These are phyloP conservation scores for Triglochin maritima DNA, from an alignment of 106 monocot genomes.

Conservation along the genomic window DNA sequence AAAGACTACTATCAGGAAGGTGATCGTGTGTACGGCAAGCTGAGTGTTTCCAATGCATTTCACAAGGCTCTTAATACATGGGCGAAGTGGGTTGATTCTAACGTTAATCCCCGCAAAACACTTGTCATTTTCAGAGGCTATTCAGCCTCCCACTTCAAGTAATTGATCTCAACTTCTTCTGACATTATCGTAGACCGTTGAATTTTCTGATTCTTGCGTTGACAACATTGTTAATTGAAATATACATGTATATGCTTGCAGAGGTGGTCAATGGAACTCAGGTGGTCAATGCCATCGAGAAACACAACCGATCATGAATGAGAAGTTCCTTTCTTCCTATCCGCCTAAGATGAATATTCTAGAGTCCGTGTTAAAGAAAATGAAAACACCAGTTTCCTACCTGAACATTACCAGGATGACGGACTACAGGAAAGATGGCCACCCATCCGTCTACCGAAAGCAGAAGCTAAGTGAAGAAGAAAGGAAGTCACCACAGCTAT, in stretches of 20 bases:
- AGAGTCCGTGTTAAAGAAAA: constrained; percentile 44
- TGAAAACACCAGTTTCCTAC: constrained; percentile 63
- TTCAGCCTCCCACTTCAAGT: constrained; percentile 86
- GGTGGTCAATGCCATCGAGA: constrained; percentile 73
- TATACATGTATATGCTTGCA: constrained; percentile 4
- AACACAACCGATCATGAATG: constrained; percentile 58
- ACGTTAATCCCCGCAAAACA: constrained; percentile 4
- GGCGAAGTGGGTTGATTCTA: constrained; percentile 72
- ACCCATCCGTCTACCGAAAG: constrained; percentile 71
- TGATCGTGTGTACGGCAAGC: constrained; percentile 39
- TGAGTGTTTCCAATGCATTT: constrained; percentile 70
- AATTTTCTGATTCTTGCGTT: background rate
- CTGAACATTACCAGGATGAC: constrained; percentile 85
- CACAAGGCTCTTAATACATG: constrained; percentile 79
- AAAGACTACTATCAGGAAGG: constrained; percentile 90
- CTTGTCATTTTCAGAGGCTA: constrained; percentile 72
- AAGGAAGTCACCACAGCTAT: constrained; percentile 26
- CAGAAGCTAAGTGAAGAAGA: constrained; percentile 35
- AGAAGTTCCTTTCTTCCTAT: constrained; percentile 48
- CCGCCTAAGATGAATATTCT: constrained; percentile 46
- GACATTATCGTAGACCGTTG: background rate
- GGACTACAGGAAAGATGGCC: constrained; percentile 82
- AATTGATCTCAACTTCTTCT: background rate
- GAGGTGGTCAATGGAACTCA: constrained; percentile 91
- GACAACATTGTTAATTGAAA: background rate